These are phyloP conservation scores for Fusarium foetens DNA, from an alignment of 2,329 filamentous ascomycete species.

Conservation along the genomic window DNA sequence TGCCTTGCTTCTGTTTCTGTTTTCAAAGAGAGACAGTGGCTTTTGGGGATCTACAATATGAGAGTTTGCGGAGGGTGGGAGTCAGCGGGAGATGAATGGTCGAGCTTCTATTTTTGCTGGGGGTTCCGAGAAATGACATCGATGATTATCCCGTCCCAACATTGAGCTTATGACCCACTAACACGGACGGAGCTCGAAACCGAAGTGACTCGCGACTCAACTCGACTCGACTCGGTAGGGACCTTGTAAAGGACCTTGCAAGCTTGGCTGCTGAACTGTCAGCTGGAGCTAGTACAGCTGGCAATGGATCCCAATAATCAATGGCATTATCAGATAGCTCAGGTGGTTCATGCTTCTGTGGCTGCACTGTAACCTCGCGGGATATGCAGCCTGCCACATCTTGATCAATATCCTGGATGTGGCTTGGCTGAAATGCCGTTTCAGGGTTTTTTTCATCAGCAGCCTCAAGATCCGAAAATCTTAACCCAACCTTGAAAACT, in stretches of 20 bases:
- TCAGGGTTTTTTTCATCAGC: background rate
- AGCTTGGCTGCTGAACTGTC: conserved; percentile 3
- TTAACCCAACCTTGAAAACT: background rate
- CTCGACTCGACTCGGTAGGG: background rate
- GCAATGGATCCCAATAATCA: background rate
- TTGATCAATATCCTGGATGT: background rate
- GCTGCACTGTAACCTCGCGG: background rate
- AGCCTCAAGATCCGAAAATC: no score
- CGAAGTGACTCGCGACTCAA: background rate
- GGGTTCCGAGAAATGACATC: conserved; percentile 39
- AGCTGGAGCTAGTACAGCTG: conserved; percentile 3
- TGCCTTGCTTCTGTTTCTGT: background rate
- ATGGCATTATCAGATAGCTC: background rate
- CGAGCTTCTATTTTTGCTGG: conserved; percentile 26
- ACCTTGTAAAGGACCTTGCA: background rate
- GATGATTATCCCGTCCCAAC: conserved; percentile 39
- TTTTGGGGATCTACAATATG: conserved; percentile 20
- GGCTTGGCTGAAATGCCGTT: conserved; percentile 8
- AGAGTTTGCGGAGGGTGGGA: conserved; percentile 21
- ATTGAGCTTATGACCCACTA: conserved; percentile 29
- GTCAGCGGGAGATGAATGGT: conserved; percentile 24
- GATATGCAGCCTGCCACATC: background rate
- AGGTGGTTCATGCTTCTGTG: conserved; percentile 8
- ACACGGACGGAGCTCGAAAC: background rate
- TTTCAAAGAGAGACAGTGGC: conserved; percentile 6